Base-by-base conservation (phyloP, 305 asterid genomes). In the Nicotiana rustica region DNA sequence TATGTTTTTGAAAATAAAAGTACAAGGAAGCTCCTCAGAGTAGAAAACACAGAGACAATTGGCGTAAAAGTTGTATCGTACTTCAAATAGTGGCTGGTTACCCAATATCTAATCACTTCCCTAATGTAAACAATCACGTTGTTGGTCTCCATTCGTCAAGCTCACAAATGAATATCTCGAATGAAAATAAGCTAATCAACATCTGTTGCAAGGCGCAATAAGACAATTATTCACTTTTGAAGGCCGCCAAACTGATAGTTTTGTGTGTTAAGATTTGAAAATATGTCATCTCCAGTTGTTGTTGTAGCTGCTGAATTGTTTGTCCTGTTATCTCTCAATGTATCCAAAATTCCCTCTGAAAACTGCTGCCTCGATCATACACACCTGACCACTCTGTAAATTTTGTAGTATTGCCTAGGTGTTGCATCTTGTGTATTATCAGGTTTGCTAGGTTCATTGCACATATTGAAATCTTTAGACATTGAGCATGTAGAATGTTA, bases 201-300 rank as follows among this genome's bases (percentile, higher is more conserved):
- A 59, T 67, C 81, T 81, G 80, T 4, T 61, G 67, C 65, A 70
- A 55, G 68, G 78, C 2, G 61, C 5, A 61, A 82, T 31, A 56
- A 41, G 66, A 57, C 80, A 75, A 52, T 75, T 29, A 77, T 64
- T 93, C 88, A 93, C 84, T 94, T 91, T 89, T 89, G 92, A 82
- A 91, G 92, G 86, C 86, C 84, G 65, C 97, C 92, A 67, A 86
- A 91, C 82, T 93, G 95, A 87, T 88, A 85, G 65, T 85, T 93
- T 67, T 91, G 94, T 85, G 84, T 85, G 90, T 89, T 84, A 38
- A 91, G 89, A 88, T 92, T 88, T 21, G 97, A 90, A 93, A 95
- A 93, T 86, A 93, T 88, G 86, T 91, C 91, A 35, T 93, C 95
- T 6, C 85, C 87, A 47, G 81, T 78, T 19, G 93, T 10, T 33